A percentile compares a stretch with the other conserved stretches of the same genome.
phyloP scores from a whole-genome alignment of 208 protist species.

The Naegleria gruberi region DNA sequence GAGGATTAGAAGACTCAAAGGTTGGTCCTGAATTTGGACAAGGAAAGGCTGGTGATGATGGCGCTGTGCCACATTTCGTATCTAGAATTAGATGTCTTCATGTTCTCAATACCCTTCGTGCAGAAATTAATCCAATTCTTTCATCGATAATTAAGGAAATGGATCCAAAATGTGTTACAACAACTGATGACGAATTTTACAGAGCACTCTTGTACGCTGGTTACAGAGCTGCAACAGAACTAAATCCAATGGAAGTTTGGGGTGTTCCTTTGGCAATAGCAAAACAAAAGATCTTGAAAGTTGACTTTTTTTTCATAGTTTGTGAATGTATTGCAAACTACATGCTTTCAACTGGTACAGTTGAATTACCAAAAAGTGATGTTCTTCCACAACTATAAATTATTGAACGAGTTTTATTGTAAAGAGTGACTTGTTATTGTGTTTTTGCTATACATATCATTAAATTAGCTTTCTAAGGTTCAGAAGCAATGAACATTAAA shows the following conservation, averaged over 20 bases:
- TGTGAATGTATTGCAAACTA: neutral
- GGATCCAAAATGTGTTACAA: neutral
- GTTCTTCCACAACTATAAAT: neutral
- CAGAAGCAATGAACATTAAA: too few species aligned
- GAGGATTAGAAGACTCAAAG: neutral
- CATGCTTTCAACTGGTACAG: neutral
- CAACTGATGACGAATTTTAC: neutral
- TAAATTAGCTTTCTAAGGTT: too few species aligned
- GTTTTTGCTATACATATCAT: too few species aligned
- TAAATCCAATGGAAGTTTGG: neutral
- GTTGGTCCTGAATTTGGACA: neutral
- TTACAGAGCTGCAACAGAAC: neutral
- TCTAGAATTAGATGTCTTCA: neutral
- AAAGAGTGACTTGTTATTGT: too few species aligned
- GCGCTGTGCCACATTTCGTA: neutral
- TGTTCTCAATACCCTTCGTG: neutral
- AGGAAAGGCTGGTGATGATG: neutral
- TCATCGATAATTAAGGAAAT: neutral
- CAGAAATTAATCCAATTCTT: neutral
- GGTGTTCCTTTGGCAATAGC: neutral
- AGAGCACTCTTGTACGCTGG: neutral
- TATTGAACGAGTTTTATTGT: too few species aligned
- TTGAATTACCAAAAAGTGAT: neutral
- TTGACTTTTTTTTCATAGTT: neutral
- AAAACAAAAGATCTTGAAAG: neutral